These are phyloP conservation scores for Curvularia lunata DNA, from an alignment of 2,329 filamentous ascomycete genomes.

Conservation along the genomic window DNA sequence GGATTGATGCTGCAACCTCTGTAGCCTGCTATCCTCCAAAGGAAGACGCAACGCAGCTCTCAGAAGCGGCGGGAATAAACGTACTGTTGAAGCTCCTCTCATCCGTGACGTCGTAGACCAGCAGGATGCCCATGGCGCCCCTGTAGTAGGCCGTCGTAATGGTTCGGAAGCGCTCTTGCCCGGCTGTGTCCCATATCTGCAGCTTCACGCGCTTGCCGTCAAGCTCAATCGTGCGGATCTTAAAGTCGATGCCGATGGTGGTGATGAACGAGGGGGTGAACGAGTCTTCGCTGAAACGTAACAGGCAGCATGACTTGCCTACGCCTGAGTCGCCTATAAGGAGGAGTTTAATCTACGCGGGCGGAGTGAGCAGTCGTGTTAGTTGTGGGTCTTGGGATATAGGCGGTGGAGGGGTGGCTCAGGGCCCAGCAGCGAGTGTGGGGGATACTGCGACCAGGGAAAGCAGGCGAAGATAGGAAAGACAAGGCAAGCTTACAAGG, in stretches of 20 bases:
- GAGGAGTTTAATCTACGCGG: conserved; percentile 85
- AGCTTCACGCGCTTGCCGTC: conserved; percentile 99
- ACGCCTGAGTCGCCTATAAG: conserved; percentile 97
- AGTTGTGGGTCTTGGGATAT: conserved; percentile 18
- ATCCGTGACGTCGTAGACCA: conserved; percentile 98
- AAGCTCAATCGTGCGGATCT: conserved; percentile 98
- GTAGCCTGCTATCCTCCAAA: too few species aligned
- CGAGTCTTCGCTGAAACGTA: conserved; percentile 96
- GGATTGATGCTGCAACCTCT: too few species aligned
- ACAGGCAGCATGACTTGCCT: conserved; percentile 94
- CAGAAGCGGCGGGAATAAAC: conserved; percentile 40
- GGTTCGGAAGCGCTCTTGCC: conserved; percentile 96
- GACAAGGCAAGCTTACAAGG: conserved; percentile 68
- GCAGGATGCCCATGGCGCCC: conserved; percentile 95
- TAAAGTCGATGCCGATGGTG: conserved; percentile 99
- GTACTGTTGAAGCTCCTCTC: conserved; percentile 93
- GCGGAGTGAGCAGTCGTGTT: conserved; percentile 9
- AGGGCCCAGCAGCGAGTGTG: conserved; percentile 8
- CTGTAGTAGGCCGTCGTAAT: conserved; percentile 99
- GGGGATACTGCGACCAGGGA: conserved; percentile 7
- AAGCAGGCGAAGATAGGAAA: conserved; percentile 14
- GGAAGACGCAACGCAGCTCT: not conserved
- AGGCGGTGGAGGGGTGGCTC: conserved; percentile 16
- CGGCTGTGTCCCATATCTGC: conserved; percentile 99
- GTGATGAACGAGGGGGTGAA: conserved; percentile 98